Evolutionary conservation across 768 basidiomycete genomes (phyloP), one percentile per base, ranked within the genome.

Genomic region (Xerocomellus amylosporus): DNA sequence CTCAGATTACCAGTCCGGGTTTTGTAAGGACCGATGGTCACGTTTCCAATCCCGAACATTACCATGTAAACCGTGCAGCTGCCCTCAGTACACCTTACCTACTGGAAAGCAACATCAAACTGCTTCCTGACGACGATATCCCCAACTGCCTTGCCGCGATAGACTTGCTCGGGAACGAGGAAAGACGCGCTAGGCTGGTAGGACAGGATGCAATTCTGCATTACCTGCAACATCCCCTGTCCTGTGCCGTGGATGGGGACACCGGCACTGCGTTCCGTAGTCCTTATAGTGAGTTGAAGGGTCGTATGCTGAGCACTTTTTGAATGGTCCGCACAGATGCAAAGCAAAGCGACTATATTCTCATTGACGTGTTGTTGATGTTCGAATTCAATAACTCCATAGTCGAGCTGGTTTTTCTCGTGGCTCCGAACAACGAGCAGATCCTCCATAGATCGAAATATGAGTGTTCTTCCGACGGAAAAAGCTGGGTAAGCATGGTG

Each of bases 161-260:
- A 28, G 71, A 80, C 37, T 70, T 86, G 51, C 71, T 83, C 12
- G 54, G 58, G n/a, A 64, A 77, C 14, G 81, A 81, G 61, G 64
- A 55, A 34, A 63, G 56, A 34, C 76, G 76, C 49, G 59, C 65
- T 8, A 47, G 58, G 19, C 39, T 50, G 13, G 60, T 85, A 20
- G 76, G 75, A 13, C 63, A 68, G 26, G 61, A 68, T 24, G 62
- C 63, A 20, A 69, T 64, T 44, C 41, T 57, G 15, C 64, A 75
- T 59, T 84, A 82, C 61, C 56, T 79, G 37, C 55, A 63, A 2
- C 71, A 77, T 65, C 69, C 84, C 26, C 74, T 76, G 24, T 83
- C 81, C 13, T 69, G 72, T 62, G 85, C 83, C 4, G 84, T 85
- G 5, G 85, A 87, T 69, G 76, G 78, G 8, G 61, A 73, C n/a